phyloP scores from a whole-genome alignment of 2,329 filamentous ascomycete species.

The Cephalotrichum gorgonifer region DNA sequence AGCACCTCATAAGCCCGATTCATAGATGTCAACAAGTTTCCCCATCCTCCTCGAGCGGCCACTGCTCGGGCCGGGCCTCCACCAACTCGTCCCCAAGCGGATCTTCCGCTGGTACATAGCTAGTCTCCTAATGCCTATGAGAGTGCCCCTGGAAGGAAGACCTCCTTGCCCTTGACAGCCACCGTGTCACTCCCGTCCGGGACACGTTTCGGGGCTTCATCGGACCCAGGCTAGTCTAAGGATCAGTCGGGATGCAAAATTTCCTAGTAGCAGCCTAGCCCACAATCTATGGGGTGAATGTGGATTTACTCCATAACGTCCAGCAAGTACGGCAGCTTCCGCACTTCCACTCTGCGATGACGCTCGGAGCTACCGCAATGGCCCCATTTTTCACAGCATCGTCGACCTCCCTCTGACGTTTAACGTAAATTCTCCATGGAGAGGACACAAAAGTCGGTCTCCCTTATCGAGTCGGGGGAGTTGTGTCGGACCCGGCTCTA shows the following conservation, averaged over 20 bases:
- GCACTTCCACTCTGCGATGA: slow-evolving; percentile 21
- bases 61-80: too few species aligned
- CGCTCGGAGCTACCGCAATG: not conserved
- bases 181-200: slow-evolving; percentile 18
- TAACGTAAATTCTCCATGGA: slow-evolving; percentile 34
- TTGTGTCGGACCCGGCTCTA: slow-evolving; percentile 47
- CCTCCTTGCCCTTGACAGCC: too few species aligned
- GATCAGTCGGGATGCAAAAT: too few species aligned
- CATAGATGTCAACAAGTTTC: too few species aligned
- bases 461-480: slow-evolving; percentile 42
- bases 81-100: too few species aligned
- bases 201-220: slow-evolving; percentile 23
- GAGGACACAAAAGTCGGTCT: slow-evolving; percentile 39
- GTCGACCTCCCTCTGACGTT: slow-evolving; percentile 34
- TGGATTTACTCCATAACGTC: slow-evolving; percentile 37
- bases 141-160: too few species aligned
- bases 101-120: too few species aligned
- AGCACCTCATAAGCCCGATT: too few species aligned
- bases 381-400: not conserved
- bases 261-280: slow-evolving; percentile 10
- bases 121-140: too few species aligned
- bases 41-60: too few species aligned
- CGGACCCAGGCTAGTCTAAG: too few species aligned
- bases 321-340: slow-evolving; percentile 30
- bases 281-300: slow-evolving; percentile 25